Evolutionary conservation across 495 filamentous ascomycete genomes (phyloP).

Genomic region (Podospora pseudoanserina): DNA sequence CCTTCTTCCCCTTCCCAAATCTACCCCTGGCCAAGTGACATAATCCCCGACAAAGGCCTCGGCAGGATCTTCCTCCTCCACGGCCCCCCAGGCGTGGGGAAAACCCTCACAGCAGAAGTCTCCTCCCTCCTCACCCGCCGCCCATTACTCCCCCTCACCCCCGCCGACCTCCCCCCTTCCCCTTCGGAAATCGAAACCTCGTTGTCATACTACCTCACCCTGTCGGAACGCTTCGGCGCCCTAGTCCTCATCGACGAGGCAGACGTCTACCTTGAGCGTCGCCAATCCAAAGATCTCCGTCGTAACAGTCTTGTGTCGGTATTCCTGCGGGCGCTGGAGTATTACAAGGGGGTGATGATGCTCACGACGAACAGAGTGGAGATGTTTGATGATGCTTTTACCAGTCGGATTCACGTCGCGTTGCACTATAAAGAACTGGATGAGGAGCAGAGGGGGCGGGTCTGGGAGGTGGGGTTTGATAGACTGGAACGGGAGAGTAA

Average conservation of each 20-base stretch:
- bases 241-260: slow-evolving; percentile 45
- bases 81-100: no score
- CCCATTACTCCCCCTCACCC: no score
- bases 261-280: slow-evolving; percentile 57
- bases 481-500: slow-evolving; percentile 22
- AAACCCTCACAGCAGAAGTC: no score
- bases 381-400: slow-evolving; percentile 43
- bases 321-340: slow-evolving; percentile 42
- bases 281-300: slow-evolving; percentile 65
- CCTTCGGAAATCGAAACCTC: no score
- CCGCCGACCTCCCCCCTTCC: no score
- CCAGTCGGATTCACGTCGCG: slow-evolving; percentile 42
- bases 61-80: no score
- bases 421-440: slow-evolving; percentile 38
- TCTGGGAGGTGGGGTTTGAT: slow-evolving; percentile 43
- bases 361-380: slow-evolving; percentile 45
- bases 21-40: no score
- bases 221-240: slow-evolving; percentile 43
- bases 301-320: slow-evolving; percentile 77
- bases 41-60: no score
- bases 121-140: no score
- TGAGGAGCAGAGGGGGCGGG: slow-evolving; percentile 34
- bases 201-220: slow-evolving; percentile 36
- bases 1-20: no score
- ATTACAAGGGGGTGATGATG: slow-evolving; percentile 42